Evolutionary conservation across 73 alveolate genomes (phyloP), one percentile per base, ranked within the genome.

Genomic region (Urostyla sp.): DNA sequence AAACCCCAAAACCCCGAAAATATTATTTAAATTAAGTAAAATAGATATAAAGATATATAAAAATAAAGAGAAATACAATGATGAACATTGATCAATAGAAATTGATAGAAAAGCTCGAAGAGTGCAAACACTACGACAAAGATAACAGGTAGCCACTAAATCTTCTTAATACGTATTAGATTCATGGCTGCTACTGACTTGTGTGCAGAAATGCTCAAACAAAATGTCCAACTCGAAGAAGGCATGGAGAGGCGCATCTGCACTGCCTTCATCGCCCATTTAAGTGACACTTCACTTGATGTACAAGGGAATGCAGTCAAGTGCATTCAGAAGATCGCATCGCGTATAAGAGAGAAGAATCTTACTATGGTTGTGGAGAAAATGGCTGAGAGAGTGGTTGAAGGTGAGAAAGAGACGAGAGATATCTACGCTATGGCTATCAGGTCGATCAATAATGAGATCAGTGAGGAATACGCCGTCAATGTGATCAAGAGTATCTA

Each of bases 301-400:
- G 96, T 90, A 16, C 92, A 90, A 53, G 93, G 95, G 8, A 91
- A 87, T 28, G 94, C 97, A 0, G 97, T 91, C 67, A 85, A 77
- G 54, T 87, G 93, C 78, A 80, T 91, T 46, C 85, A 87, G 38
- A 87, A 87, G 80, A 83, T 87, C 0, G 89, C 90, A 0, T 35
- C 84, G 0, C 72, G 82, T 73, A 80, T 91, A 75, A 88, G 84
- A 75, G 97, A 91, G 43, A 53, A 59, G 59, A 77, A 91, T 59
- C 69, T 91, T 23, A 83, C 83, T 8, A 89, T 88, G 67, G 69
- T 91, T 55, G 80, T 91, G 27, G 77, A 61, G 69, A 81, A 74
- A 67, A 57, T 91, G 51, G 89, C 90, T 32, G 93, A 87, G 57
- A 50, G 66, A 21, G 85, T 76, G 44, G 78, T 91, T 26, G 83